Conservation (phyloP, 1,139 yeast genomes). For the Lodderomyces orthopsilosis region DNA sequence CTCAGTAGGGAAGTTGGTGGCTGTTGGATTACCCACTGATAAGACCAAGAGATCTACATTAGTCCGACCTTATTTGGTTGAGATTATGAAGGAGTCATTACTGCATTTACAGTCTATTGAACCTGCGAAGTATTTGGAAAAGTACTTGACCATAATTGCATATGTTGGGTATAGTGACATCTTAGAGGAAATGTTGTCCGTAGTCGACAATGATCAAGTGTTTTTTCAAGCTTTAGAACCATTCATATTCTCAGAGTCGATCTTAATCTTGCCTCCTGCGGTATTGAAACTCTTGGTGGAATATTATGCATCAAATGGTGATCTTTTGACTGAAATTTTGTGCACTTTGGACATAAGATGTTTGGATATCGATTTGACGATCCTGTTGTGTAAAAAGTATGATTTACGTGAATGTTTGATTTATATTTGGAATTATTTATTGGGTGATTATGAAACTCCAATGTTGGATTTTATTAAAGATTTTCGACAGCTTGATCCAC, state of each 20-base stretch:
- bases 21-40: slow-evolving; percentile 54
- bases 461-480: slow-evolving; percentile 52
- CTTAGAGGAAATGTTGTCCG: slow-evolving; percentile 55
- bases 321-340: slow-evolving; percentile 58
- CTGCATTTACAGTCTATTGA: slow-evolving; percentile 23
- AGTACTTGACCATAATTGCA: slow-evolving; percentile 18
- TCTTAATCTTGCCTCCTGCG: slow-evolving; percentile 55
- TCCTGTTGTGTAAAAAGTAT: slow-evolving; percentile 54
- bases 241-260: slow-evolving; percentile 45
- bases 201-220: slow-evolving; percentile 27
- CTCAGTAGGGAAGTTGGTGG: slow-evolving; percentile 46
- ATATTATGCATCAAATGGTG: slow-evolving; percentile 45
- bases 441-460: slow-evolving; percentile 69
- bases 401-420: slow-evolving; percentile 57
- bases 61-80: slow-evolving; percentile 54
- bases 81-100: slow-evolving; percentile 55
- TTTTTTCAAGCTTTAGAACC: slow-evolving; percentile 54
- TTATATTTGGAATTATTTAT: slow-evolving; percentile 65
- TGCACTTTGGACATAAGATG: slow-evolving; percentile 61
- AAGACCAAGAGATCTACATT: slow-evolving; percentile 42
- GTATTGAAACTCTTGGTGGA: slow-evolving; percentile 60
- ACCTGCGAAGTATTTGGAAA: slow-evolving; percentile 5
- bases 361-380: slow-evolving; percentile 73
- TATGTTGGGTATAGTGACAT: slow-evolving; percentile 23
- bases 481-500: slow-evolving; percentile 21